These are phyloP conservation scores for Backusella psychrophila DNA, from an alignment of 192 early-diverging fungal genomes.

Conservation along the genomic window DNA sequence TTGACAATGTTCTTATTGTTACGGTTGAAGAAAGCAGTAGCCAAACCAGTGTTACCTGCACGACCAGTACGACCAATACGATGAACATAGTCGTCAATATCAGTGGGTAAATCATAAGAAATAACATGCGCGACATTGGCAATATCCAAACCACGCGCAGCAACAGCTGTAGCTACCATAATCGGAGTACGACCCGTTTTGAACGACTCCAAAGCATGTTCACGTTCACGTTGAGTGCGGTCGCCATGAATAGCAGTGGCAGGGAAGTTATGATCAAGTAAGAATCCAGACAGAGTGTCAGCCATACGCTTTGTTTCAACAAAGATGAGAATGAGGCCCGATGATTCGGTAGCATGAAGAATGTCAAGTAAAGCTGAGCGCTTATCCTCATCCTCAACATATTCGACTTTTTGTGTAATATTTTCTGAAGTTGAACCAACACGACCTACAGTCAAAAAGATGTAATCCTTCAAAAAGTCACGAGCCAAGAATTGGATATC, in stretches of 20 bases:
- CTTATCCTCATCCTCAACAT: constrained; percentile 95
- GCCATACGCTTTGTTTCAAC: constrained; percentile 97
- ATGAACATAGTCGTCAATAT: constrained; percentile 88
- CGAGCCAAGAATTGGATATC: constrained; percentile 85
- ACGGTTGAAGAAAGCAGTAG: constrained; percentile 96
- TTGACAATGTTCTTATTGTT: constrained; percentile 80
- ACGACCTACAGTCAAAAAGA: constrained; percentile 91
- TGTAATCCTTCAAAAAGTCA: constrained; percentile 81
- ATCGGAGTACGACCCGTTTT: constrained; percentile 56
- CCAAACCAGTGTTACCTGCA: constrained; percentile 92
- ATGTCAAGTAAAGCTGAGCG: constrained; percentile 88
- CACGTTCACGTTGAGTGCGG: constrained; percentile 65
- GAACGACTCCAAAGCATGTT: constrained; percentile 64
- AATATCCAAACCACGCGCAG: constrained; percentile 90
- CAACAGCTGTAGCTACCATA: constrained; percentile 85
- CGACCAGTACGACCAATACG: constrained; percentile 91
- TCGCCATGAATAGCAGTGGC: constrained; percentile 79
- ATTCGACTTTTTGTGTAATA: constrained; percentile 91
- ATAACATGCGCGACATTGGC: constrained; percentile 86
- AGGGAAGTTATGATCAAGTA: constrained; percentile 73
- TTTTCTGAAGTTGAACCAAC: constrained; percentile 97
- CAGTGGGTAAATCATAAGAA: constrained; percentile 78
- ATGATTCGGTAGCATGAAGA: constrained; percentile 52
- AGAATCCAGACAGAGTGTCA: constrained; percentile 85
- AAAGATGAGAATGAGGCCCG: constrained; percentile 89